Conservation (phyloP, 139 green algal species). For the Nannochloris sp. region DNA sequence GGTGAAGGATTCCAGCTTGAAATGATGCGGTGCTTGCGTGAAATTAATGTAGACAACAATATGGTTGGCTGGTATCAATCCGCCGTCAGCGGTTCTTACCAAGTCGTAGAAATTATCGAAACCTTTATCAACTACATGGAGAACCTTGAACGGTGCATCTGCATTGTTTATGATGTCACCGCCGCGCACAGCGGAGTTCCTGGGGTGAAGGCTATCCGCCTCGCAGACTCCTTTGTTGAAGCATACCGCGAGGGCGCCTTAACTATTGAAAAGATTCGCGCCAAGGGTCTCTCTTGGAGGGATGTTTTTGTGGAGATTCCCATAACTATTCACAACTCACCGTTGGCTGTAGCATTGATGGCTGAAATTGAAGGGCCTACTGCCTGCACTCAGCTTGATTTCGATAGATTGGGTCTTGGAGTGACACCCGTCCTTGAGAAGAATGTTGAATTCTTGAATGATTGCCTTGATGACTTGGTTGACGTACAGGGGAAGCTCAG, state of each 20-base stretch:
- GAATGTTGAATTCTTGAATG: constrained; percentile 81
- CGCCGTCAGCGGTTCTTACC: constrained; percentile 63
- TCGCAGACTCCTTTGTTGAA: constrained; percentile 88
- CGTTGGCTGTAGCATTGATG: constrained; percentile 73
- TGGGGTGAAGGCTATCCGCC: constrained; percentile 73
- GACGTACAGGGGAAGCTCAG: constrained; percentile 51
- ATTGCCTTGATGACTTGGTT: constrained; percentile 90
- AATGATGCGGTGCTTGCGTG: constrained; percentile 96
- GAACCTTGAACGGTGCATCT: constrained; percentile 92
- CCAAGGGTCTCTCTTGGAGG: constrained; percentile 60
- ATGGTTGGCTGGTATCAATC: constrained; percentile 88
- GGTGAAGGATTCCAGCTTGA: constrained; percentile 92
- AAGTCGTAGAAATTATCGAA: constrained; percentile 94
- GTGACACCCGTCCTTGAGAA: constrained; percentile 74
- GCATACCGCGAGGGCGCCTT: constrained; percentile 50
- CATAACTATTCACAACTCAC: constrained; percentile 77
- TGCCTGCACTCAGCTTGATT: constrained; percentile 23
- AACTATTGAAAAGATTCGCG: constrained; percentile 53
- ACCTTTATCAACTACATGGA: constrained; percentile 98
- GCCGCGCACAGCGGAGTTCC: constrained; percentile 13
- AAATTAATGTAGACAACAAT: constrained; percentile 99
- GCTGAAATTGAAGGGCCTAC: constrained; percentile 42
- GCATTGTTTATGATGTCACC: constrained; percentile 90
- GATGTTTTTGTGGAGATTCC: constrained; percentile 96
- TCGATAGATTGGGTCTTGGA: constrained; percentile 71